Evolutionary conservation across 768 basidiomycete species (phyloP), one percentile per base, ranked within the genome.

Genomic region (Mycena belliarum): DNA sequence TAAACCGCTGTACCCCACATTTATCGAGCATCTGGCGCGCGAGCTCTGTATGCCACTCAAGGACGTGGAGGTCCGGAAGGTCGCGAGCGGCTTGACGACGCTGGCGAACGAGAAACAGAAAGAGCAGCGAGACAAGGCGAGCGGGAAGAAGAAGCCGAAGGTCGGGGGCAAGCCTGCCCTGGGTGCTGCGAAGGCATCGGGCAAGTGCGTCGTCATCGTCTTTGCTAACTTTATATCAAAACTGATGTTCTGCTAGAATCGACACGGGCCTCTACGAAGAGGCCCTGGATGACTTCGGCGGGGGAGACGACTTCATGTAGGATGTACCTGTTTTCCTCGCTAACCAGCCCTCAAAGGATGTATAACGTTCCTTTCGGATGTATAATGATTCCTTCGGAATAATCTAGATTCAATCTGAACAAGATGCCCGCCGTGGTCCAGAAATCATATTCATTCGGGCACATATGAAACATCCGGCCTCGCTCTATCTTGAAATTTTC

Each of bases 51-150:
- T 77, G 57, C 85, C 93, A 6, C 80, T 98, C 52, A 90, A 87
- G 66, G 94, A 98, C 60, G 86, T 94, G 49, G 96, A 99, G 65
- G 87, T 94, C 25, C 83, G 95, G 60, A 98, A 98, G 70, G 91
- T 85, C 0, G 91, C 93, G 0, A 89, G 86, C 48, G 86, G 79
- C 4, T 76, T 99, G 52, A 93, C 91, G 16, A 88, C 91, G 3
- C 79, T 98, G 7, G 90, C 94, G 48, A 98, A 96, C 67, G 93
- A 95, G 77, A 99, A 98, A 76, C 92, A 95, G 75, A 91, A 86
- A 74, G 93, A 93, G 69, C 86, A 89, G 65, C 82, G 88, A 61
- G 93, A 95, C 33, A 92, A 89, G 71, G 79, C 85, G 2, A 87
- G 84, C 58, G 93, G 93, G 28, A 97, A 95, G 83, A 96, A 94